A percentile compares a stretch with the other conserved stretches of the same genome.
Evolutionary conservation across 495 filamentous ascomycete species (phyloP).

Genomic region (Penicillium goetzii): DNA sequence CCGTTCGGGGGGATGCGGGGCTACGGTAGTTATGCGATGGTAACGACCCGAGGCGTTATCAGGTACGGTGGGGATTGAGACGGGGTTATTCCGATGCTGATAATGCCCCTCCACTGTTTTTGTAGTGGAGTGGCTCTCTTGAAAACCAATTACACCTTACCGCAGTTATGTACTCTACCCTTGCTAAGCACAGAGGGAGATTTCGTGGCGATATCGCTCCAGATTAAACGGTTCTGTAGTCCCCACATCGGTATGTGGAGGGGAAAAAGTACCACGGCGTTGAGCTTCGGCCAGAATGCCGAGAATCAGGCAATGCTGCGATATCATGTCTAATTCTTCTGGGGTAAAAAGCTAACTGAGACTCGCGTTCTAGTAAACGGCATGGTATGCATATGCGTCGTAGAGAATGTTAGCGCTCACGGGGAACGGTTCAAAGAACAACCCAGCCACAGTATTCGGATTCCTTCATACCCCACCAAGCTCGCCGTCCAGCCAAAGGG

Average conservation of each 20-base stretch:
- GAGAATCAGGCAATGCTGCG: neutral
- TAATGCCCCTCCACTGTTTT: neutral
- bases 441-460: conserved; percentile 51
- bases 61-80: neutral
- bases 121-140: neutral
- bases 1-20: conserved; percentile 18
- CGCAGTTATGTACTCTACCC: neutral
- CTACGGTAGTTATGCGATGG: conserved; percentile 3
- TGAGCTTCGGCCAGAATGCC: neutral
- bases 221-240: neutral
- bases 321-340: neutral
- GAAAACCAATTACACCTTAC: neutral
- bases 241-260: conserved; percentile 17
- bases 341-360: neutral
- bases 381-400: neutral
- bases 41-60: neutral
- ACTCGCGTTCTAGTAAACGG: neutral
- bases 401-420: neutral
- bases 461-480: conserved; percentile 47
- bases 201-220: neutral
- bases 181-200: neutral
- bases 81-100: conserved; percentile 19
- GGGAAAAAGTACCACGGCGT: conserved; percentile 4
- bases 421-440: conserved; percentile 39
- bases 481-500: conserved; percentile 51